phyloP scores from a whole-genome alignment of 345 rosid genomes.

The Sonneratia alba region DNA sequence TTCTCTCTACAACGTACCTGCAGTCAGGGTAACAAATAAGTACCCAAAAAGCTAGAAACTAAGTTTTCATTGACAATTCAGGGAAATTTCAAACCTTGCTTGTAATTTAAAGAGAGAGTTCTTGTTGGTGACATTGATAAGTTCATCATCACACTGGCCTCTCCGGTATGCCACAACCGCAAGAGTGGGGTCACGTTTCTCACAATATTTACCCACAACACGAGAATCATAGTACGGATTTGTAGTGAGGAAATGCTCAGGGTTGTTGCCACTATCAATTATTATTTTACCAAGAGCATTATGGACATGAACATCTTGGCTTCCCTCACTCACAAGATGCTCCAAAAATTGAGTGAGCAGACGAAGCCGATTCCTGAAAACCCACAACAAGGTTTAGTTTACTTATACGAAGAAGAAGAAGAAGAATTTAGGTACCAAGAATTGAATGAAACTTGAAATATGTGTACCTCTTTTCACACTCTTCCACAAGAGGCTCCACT shows the following conservation, averaged over 20 bases:
- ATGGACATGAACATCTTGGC: conserved; percentile 98
- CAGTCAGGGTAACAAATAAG: conserved; percentile 12
- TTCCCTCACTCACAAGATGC: conserved; percentile 99
- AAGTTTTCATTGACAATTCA: conserved; percentile 5
- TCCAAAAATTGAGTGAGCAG: conserved; percentile 98
- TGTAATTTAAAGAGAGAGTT: conserved; percentile 92
- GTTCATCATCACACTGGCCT: conserved; percentile 98
- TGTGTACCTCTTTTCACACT: conserved; percentile 42
- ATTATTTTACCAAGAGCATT: conserved; percentile 99
- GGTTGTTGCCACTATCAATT: conserved; percentile 97
- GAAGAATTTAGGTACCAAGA: too few species aligned
- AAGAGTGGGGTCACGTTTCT: conserved; percentile 97
- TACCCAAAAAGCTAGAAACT: conserved; percentile 11
- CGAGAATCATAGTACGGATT: conserved; percentile 96
- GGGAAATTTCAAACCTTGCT: conserved; percentile 60
- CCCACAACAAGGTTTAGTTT: conserved; percentile 16
- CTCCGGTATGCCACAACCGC: conserved; percentile 97
- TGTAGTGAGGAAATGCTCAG: conserved; percentile 96
- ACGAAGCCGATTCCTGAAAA: conserved; percentile 91
- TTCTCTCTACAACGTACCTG: conserved; percentile 98
- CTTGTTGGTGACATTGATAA: conserved; percentile 91
- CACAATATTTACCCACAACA: conserved; percentile 98
- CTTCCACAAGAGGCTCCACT: conserved; percentile 46
- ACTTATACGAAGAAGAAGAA: not conserved
- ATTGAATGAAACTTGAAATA: conserved; percentile 9